Evolutionary conservation across 78 protist species (phyloP).

Genomic region (Acrasis kona): DNA sequence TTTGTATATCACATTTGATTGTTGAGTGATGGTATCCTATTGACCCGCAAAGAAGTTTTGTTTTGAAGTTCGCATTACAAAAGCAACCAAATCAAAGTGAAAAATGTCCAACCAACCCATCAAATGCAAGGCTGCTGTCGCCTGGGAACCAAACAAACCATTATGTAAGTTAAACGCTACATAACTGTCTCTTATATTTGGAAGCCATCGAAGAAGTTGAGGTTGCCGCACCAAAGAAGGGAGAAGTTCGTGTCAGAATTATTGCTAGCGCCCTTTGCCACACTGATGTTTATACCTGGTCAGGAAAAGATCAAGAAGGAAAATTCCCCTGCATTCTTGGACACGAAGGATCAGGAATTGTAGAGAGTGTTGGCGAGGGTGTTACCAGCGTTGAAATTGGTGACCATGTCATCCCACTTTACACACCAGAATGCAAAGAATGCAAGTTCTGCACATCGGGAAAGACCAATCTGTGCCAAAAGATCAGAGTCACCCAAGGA

Average conservation of each 20-base stretch:
- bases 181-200: background rate
- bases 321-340: conserved; percentile 77
- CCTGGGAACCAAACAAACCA: background rate
- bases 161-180: background rate
- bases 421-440: conserved; percentile 61
- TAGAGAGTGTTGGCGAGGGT: conserved; percentile 87
- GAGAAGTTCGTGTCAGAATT: conserved; percentile 83
- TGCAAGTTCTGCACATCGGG: conserved; percentile 63
- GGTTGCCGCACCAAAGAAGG: conserved; percentile 83
- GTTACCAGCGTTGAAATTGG: conserved; percentile 47
- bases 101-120: no score
- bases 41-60: no score
- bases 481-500: conserved; percentile 68
- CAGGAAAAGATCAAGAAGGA: conserved; percentile 64
- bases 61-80: no score
- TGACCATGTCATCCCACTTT: conserved; percentile 76
- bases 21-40: no score
- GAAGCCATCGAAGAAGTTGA: conserved; percentile 58
- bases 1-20: no score
- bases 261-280: conserved; percentile 78
- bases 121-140: background rate
- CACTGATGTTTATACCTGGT: conserved; percentile 70
- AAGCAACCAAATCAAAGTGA: no score
- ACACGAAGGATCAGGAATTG: conserved; percentile 88
- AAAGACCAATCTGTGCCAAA: conserved; percentile 76